Conservation (phyloP, 192 early-diverging fungal species). For the Entomortierella beljakovae region DNA sequence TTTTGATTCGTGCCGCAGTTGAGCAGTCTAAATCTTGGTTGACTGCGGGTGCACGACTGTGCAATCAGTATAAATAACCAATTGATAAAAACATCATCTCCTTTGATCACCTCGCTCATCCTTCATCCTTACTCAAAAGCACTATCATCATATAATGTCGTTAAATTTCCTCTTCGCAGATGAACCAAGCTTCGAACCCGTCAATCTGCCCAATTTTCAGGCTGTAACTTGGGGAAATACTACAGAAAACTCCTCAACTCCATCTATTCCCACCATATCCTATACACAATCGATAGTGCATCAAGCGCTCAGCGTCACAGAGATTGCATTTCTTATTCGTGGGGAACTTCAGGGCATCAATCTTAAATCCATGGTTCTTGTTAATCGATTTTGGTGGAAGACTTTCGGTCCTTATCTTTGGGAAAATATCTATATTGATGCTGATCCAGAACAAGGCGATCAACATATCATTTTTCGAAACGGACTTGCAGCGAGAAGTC, state of each 20-base stretch:
- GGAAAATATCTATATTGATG: constrained; percentile 30
- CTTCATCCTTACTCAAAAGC: no score
- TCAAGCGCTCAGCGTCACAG: constrained; percentile 12
- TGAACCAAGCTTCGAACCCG: background rate
- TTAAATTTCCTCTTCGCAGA: background rate
- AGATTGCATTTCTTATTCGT: constrained; percentile 19
- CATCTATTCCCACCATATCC: background rate
- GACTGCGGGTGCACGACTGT: no score
- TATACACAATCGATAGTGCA: constrained; percentile 1
- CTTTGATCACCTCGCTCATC: no score
- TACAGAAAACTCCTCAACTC: background rate
- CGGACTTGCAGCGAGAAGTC: constrained; percentile 18
- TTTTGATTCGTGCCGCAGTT: no score
- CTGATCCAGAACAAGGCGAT: constrained; percentile 20
- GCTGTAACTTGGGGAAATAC: background rate
- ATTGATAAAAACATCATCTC: no score
- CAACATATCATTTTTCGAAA: constrained; percentile 24
- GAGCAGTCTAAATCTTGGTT: no score
- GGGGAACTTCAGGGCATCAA: constrained; percentile 11
- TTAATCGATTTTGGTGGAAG: constrained; percentile 18
- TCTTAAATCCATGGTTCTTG: constrained; percentile 17
- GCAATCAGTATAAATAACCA: no score
- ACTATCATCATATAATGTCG: no score
- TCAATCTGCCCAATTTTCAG: background rate
- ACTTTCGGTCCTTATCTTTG: constrained; percentile 27